Evolutionary conservation across 2,329 filamentous ascomycete genomes (phyloP), one percentile per base, ranked within the genome.

Genomic region (Trichoderma koningiopsis): DNA sequence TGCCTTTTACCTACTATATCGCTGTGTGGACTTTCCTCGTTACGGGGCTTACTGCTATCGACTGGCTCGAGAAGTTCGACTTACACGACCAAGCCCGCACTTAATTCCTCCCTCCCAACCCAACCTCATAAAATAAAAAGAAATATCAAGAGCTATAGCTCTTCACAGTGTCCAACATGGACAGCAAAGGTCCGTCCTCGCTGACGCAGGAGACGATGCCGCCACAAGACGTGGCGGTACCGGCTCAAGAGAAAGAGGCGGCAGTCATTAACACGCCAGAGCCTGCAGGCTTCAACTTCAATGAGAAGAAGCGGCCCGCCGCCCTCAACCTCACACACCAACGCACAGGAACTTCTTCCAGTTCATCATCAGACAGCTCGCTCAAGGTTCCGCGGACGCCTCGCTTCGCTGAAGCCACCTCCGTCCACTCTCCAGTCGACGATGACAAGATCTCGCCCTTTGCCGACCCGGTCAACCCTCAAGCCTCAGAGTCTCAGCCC

Each of bases 361-460:
- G 86, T 16, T 82, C 81, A 49, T 86, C 86, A 33, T 85, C 85
- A 69, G 81, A 82, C 72, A 84, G 82, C 56, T 89, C 87, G 19
- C 81, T 89, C 72, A 92, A 91, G 81, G 84, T 87, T 49, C 91
- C 91, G 71, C 87, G 92, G 76, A 91, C 90, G 74, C 91, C 92
- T 75, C 90, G 92, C 76, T 95, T 95, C 76, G 91, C 91, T 68
- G 92, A 94, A 83, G 92, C 91, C 56, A 95, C 92, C 35, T 87
- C 91, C 33, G 89, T 94, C 63, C 85, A 94, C 82, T 94, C 92
- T 58, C 92, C 92, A 53, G 83, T 93, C 76, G 91, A 94, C 71
- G 91, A 94, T 71, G 82, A 74, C 68, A 71, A 82, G 60, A 79
- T 79, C 69, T 84, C 85, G 37, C 88, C 88, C 10, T 91, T 92